Base-by-base conservation (phyloP, 805 yeast genomes). In the Starmera pachycereana region DNA sequence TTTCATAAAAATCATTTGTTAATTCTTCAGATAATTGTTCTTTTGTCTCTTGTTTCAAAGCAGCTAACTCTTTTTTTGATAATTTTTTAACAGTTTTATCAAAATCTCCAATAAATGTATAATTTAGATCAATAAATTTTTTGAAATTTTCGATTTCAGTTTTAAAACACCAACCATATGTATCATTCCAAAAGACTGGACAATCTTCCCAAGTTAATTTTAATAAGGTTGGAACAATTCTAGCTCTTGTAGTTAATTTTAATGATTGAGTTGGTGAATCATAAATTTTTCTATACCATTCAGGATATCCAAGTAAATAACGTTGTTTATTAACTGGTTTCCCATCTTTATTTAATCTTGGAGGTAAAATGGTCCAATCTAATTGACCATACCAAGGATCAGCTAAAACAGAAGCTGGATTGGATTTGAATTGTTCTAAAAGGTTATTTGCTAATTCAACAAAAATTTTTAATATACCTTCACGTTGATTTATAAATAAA, bases 331-430 rank as follows among this genome's bases (percentile, higher is more conserved):
- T 83, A 19, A 65, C 70, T 1, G 86, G 84, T 4, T 61, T 62
- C 2, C 92, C 95, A 32, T 72, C 67, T 53, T 86, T 86, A 12
- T 80, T 84, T 33, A 76, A 46, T 39, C 76, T 70, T 0, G 71
- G 56, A 2, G 83, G 81, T 29, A 66, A 67, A 2, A 81, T 63
- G 0, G 77, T 72, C 99, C 99, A 92, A 57, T 92, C 87, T 42
- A 92, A 65, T 58, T 94, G 98, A 3, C 70, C 66, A 32, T 89
- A 65, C 98, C 98, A 94, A 0, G 95, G 95, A 54, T 90, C 97
- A 8, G 68, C 56, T 13, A 60, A 55, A 6, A 64, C 66, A n/a
- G 56, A 55, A 0, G 70, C 68, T 0, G 66, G 61, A 8, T 63
- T 54, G 33, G 72, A 66, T 35, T 65, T 69, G 33, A 69, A 47